phyloP scores from a whole-genome alignment of 257 asterid genomes.

The Solanum piurae region DNA sequence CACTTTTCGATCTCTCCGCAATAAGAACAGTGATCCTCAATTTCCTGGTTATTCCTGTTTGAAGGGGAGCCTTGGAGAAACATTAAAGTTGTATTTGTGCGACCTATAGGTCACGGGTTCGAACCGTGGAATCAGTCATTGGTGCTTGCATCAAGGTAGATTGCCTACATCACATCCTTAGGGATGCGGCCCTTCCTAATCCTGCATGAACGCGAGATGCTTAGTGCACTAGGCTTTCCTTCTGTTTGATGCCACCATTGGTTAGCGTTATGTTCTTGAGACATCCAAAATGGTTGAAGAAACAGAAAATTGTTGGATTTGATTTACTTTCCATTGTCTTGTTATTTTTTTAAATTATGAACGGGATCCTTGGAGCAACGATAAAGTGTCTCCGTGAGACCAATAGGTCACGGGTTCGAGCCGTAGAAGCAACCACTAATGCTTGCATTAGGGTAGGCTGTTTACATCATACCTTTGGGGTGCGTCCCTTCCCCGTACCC shows the following conservation, averaged over 20 bases:
- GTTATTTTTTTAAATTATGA: not conserved
- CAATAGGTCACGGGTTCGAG: not conserved
- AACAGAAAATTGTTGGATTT: not conserved
- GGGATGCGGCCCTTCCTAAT: not conserved
- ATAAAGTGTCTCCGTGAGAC: not conserved
- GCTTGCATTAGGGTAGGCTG: not conserved
- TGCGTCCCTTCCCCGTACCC: not conserved
- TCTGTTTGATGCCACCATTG: not conserved
- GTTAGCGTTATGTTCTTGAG: not conserved
- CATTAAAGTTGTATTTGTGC: not conserved
- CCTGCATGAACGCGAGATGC: not conserved
- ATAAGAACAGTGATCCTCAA: not conserved
- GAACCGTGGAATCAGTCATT: not conserved
- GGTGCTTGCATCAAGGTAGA: not conserved
- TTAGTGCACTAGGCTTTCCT: not conserved
- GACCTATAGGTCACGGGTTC: not conserved
- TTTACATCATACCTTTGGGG: not conserved
- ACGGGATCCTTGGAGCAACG: not conserved
- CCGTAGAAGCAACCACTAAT: not conserved
- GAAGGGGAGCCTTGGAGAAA: not conserved
- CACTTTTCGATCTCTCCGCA: not conserved
- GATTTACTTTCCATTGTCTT: not conserved
- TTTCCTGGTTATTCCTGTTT: not conserved
- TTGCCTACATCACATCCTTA: not conserved
- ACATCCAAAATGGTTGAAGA: not conserved